phyloP scores from a whole-genome alignment of 768 basidiomycete species.

The Podaxis sp. region DNA sequence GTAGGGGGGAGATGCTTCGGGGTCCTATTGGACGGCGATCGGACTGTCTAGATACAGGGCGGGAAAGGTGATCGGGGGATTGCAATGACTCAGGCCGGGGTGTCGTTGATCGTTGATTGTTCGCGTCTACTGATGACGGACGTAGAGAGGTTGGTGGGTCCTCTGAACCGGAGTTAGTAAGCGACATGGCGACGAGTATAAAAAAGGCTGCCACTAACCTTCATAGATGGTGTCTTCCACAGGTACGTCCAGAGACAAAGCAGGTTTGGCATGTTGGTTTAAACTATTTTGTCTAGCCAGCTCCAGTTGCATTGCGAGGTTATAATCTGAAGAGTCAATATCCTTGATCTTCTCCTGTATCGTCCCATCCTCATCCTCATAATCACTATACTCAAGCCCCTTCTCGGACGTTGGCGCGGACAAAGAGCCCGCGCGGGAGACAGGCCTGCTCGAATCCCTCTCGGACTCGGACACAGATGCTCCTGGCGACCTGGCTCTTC shows the following conservation, averaged over 20 bases:
- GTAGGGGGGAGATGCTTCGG: slow-evolving; percentile 71
- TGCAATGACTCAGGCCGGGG: slow-evolving; percentile 45
- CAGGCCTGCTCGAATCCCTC: slow-evolving; percentile 39
- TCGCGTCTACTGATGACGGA: slow-evolving; percentile 45
- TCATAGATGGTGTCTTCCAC: slow-evolving; percentile 75
- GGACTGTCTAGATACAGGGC: slow-evolving; percentile 44
- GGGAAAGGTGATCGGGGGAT: slow-evolving; percentile 26
- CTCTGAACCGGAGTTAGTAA: slow-evolving; percentile 37
- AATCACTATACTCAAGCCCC: slow-evolving; percentile 38
- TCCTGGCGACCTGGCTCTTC: slow-evolving; percentile 41
- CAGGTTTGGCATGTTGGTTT: slow-evolving; percentile 57
- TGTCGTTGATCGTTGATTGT: slow-evolving; percentile 42
- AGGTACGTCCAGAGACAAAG: slow-evolving; percentile 42
- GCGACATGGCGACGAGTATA: slow-evolving; percentile 7
- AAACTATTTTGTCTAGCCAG: slow-evolving; percentile 83
- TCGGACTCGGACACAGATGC: slow-evolving; percentile 45
- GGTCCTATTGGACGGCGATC: slow-evolving; percentile 71
- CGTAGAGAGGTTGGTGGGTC: slow-evolving; percentile 55
- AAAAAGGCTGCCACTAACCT: slow-evolving; percentile 40
- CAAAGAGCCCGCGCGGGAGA: slow-evolving; percentile 31
- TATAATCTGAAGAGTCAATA: slow-evolving; percentile 69
- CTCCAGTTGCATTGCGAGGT: slow-evolving; percentile 75
- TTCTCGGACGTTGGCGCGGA: slow-evolving; percentile 47
- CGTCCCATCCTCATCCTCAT: slow-evolving; percentile 44
- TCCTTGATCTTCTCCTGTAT: slow-evolving; percentile 33